A percentile compares a stretch with the other conserved stretches of the same genome.
These are phyloP conservation scores for Komagataella pseudopastoris DNA, from an alignment of 805 yeast genomes.

Conservation along the genomic window DNA sequence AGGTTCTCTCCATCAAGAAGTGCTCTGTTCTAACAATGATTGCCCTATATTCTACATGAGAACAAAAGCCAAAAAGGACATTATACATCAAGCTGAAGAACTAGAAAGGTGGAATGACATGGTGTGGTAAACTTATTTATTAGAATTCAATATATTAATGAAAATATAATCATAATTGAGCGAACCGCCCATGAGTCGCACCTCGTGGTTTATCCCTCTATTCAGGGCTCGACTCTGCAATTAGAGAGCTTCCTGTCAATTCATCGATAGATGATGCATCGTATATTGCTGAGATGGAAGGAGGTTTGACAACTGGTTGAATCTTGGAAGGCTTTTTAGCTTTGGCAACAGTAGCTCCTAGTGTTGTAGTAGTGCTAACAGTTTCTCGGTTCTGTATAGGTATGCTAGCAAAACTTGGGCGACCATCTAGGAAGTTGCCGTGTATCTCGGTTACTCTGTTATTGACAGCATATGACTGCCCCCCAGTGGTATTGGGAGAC, in stretches of 20 bases:
- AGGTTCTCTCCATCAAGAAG: constrained; percentile 92
- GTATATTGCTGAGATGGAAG: background rate
- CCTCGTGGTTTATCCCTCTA: background rate
- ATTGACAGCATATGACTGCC: background rate
- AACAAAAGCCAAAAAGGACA: constrained; percentile 70
- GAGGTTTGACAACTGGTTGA: background rate
- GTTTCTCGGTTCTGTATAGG: background rate
- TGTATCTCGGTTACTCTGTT: background rate
- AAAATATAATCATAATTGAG: background rate
- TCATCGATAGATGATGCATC: background rate
- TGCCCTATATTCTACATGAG: constrained; percentile 98
- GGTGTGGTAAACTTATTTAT: constrained; percentile 25
- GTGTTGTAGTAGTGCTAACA: background rate
- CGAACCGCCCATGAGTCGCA: background rate
- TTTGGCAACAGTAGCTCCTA: background rate
- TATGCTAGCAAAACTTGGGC: background rate
- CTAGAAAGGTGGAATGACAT: constrained; percentile 53
- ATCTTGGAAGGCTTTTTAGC: background rate
- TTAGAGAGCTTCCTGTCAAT: background rate
- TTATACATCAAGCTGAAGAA: constrained; percentile 40
- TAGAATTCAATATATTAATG: background rate
- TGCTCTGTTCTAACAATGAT: constrained; percentile 86
- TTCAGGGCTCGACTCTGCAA: background rate
- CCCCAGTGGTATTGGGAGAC: background rate
- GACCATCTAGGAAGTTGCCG: background rate